Evolutionary conservation across 768 basidiomycete genomes (phyloP).

Genomic region (Lentinula sp.): DNA sequence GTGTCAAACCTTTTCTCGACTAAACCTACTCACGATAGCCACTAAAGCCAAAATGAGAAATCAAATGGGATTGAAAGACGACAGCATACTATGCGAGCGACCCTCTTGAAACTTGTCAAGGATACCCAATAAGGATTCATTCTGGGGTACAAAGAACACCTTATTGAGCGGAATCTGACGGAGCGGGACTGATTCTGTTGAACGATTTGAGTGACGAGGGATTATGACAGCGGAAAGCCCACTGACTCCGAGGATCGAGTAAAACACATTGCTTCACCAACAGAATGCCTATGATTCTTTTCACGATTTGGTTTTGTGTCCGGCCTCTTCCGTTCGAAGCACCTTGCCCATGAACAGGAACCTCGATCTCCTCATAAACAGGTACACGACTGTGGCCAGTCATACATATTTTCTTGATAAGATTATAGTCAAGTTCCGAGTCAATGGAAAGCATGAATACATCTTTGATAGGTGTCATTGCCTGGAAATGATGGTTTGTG

Average conservation of each 20-base stretch:
- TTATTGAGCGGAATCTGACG: conserved; percentile 82
- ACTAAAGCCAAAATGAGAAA: conserved; percentile 19
- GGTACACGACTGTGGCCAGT: conserved; percentile 84
- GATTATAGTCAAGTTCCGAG: conserved; percentile 74
- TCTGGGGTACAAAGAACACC: conserved; percentile 80
- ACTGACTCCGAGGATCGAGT: conserved; percentile 73
- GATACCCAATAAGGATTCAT: conserved; percentile 79
- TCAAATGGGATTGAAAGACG: background rate
- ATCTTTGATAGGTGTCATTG: conserved; percentile 74
- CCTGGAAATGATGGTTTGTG: conserved; percentile 27
- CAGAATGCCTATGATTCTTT: conserved; percentile 82
- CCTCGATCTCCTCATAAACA: conserved; percentile 72
- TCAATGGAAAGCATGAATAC: conserved; percentile 90
- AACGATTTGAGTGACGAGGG: background rate
- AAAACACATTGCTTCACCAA: conserved; percentile 88
- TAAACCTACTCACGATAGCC: conserved; percentile 81
- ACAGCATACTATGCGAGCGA: conserved; percentile 57
- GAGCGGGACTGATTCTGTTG: conserved; percentile 71
- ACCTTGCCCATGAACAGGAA: conserved; percentile 32
- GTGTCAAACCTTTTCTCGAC: conserved; percentile 45
- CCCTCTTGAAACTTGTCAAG: conserved; percentile 89
- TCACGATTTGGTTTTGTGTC: conserved; percentile 45
- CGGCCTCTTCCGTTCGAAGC: conserved; percentile 11
- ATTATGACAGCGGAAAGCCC: background rate
- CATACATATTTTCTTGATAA: conserved; percentile 66